phyloP scores from a whole-genome alignment of 2,329 filamentous ascomycete genomes.

The Metarhizium brunneum region DNA sequence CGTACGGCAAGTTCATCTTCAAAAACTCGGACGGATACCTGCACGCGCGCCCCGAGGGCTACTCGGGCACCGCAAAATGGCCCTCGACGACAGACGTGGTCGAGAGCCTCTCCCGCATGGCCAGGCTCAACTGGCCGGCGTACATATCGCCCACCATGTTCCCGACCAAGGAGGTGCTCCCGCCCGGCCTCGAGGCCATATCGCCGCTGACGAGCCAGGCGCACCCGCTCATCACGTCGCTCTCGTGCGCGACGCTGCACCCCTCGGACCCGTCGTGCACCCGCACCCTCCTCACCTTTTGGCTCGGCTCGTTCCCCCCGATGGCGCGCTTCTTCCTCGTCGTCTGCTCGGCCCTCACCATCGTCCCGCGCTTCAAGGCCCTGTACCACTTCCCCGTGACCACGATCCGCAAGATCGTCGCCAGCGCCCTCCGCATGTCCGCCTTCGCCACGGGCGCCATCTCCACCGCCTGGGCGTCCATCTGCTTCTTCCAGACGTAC shows the following conservation, averaged over 20 bases:
- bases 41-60: slow-evolving; percentile 58
- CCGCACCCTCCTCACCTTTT: slow-evolving; percentile 80
- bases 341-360: slow-evolving; percentile 58
- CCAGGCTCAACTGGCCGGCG: slow-evolving; percentile 72
- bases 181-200: slow-evolving; percentile 56
- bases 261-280: slow-evolving; percentile 80
- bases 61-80: slow-evolving; percentile 61
- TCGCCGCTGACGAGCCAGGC: slow-evolving; percentile 73
- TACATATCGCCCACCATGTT: slow-evolving; percentile 84
- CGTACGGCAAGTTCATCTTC: slow-evolving; percentile 43
- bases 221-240: slow-evolving; percentile 74
- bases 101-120: slow-evolving; percentile 73
- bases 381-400: slow-evolving; percentile 62
- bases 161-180: slow-evolving; percentile 59
- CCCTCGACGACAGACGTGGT: slow-evolving; percentile 67
- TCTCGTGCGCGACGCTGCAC: slow-evolving; percentile 86
- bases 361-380: slow-evolving; percentile 57
- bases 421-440: slow-evolving; percentile 62
- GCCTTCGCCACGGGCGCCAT: slow-evolving; percentile 71
- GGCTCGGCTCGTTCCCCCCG: slow-evolving; percentile 71
- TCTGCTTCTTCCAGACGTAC: slow-evolving; percentile 79
- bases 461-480: slow-evolving; percentile 76
- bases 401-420: slow-evolving; percentile 56
- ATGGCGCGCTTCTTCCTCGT: slow-evolving; percentile 70
- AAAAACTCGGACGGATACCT: slow-evolving; percentile 73